Evolutionary conservation across 257 asterid genomes (phyloP).

Genomic region (Cinchona pubescens): DNA sequence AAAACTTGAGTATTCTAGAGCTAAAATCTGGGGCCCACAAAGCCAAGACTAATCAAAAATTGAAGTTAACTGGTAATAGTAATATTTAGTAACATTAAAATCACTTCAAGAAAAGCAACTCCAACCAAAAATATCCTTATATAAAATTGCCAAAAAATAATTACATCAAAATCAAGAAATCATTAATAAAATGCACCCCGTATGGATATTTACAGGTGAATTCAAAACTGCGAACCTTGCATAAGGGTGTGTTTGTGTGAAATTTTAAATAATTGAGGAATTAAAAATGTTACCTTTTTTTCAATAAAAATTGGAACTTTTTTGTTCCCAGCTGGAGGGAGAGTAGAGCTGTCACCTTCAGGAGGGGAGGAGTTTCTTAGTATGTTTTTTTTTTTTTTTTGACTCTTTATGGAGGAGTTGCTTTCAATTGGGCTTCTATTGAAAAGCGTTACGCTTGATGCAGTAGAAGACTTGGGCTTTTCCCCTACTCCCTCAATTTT

Average conservation of each 20-base stretch:
- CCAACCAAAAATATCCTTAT: not conserved
- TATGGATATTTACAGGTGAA: not conserved
- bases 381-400: not conserved
- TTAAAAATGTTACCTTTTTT: constrained; percentile 10
- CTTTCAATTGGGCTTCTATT: not conserved
- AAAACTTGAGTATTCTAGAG: not conserved
- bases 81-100: not conserved
- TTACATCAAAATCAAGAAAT: not conserved
- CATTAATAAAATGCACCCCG: not conserved
- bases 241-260: not conserved
- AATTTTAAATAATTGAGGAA: not conserved
- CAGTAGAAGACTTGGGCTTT: no score
- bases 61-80: not conserved
- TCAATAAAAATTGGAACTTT: not conserved
- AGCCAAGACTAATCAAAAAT: not conserved
- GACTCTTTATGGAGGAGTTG: not conserved
- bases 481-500: no score
- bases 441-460: no score
- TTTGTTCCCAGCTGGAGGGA: not conserved
- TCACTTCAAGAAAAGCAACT: not conserved
- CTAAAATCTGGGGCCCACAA: constrained; percentile 1
- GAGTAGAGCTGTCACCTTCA: not conserved
- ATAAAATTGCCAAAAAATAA: not conserved
- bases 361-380: not conserved
- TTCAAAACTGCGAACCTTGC: not conserved